Percentiles rank a stretch among this genome's conserved stretches.
These are phyloP conservation scores for Penicillium egyptiacum DNA, from an alignment of 495 filamentous ascomycete species.

Conservation along the genomic window DNA sequence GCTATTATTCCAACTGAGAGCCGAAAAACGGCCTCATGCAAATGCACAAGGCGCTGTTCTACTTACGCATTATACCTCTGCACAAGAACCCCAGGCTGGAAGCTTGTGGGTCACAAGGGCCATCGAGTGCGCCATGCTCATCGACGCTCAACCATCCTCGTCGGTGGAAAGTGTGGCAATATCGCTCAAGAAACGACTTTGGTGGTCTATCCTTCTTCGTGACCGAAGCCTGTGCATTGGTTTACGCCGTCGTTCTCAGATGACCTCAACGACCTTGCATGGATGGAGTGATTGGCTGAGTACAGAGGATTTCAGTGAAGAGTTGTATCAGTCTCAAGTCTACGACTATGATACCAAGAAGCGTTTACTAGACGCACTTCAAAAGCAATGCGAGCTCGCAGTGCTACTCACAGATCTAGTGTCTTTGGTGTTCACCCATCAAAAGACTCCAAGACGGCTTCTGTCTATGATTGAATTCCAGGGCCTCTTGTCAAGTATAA, in stretches of 20 bases:
- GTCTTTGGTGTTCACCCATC: conserved; percentile 40
- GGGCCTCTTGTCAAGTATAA: conserved; percentile 13
- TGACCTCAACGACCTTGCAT: conserved; percentile 42
- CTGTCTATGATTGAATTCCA: conserved; percentile 20
- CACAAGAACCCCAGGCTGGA: conserved; percentile 40
- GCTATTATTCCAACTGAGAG: conserved; percentile 33
- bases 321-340: conserved; percentile 43
- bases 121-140: conserved; percentile 48
- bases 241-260: conserved; percentile 47
- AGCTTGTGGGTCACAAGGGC: conserved; percentile 48
- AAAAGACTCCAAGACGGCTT: conserved; percentile 12
- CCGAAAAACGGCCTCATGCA: conserved; percentile 30
- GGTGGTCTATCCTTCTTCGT: conserved; percentile 53
- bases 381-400: conserved; percentile 47
- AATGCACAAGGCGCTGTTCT: conserved; percentile 47
- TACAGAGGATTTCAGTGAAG: conserved; percentile 44
- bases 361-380: conserved; percentile 41
- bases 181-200: conserved; percentile 43
- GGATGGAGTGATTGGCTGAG: conserved; percentile 32
- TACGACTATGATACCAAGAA: conserved; percentile 44
- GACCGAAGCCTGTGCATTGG: conserved; percentile 51
- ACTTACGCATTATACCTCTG: conserved; percentile 42
- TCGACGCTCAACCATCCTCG: conserved; percentile 35
- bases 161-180: conserved; percentile 18
- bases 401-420: conserved; percentile 48